phyloP scores from a whole-genome alignment of 2,329 filamentous ascomycete species.

The Neofusicoccum ribis region DNA sequence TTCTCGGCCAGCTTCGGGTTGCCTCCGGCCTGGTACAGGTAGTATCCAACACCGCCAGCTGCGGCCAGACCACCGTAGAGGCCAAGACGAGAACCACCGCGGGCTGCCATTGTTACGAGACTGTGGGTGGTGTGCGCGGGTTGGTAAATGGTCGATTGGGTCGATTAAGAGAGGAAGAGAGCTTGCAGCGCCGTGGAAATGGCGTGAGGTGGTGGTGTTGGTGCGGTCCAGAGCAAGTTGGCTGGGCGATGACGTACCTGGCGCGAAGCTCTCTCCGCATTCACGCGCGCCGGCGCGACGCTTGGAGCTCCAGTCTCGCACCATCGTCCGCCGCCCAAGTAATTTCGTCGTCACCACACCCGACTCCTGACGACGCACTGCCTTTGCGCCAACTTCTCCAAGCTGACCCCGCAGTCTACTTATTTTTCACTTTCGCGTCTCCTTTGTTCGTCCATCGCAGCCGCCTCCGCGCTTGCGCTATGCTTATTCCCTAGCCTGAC shows the following conservation, averaged over 20 bases:
- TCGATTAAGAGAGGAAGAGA: not conserved
- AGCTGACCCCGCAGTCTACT: not conserved
- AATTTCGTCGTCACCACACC: slow-evolving; percentile 1
- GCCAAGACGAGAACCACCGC: slow-evolving; percentile 1
- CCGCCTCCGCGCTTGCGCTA: not conserved
- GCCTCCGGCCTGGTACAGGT: slow-evolving; percentile 85
- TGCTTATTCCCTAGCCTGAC: not conserved
- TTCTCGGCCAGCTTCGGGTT: slow-evolving; percentile 80
- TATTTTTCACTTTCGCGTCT: not conserved
- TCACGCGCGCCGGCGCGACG: not conserved
- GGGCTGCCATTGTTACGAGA: slow-evolving; percentile 16
- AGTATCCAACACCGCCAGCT: slow-evolving; percentile 69
- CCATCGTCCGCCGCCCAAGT: not conserved
- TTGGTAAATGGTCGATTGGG: not conserved
- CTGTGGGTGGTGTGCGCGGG: not conserved
- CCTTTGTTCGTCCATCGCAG: not conserved
- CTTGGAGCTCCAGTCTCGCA: not conserved
- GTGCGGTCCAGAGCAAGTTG: not conserved
- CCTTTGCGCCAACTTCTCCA: not conserved
- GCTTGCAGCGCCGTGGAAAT: not conserved
- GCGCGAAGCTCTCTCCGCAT: slow-evolving; percentile 15
- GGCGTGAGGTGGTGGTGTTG: not conserved
- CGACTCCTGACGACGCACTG: not conserved
- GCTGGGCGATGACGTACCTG: not conserved
- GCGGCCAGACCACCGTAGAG: slow-evolving; percentile 3